phyloP scores from a whole-genome alignment of 179 eudicot species.

The Patellifolia procumbens region DNA sequence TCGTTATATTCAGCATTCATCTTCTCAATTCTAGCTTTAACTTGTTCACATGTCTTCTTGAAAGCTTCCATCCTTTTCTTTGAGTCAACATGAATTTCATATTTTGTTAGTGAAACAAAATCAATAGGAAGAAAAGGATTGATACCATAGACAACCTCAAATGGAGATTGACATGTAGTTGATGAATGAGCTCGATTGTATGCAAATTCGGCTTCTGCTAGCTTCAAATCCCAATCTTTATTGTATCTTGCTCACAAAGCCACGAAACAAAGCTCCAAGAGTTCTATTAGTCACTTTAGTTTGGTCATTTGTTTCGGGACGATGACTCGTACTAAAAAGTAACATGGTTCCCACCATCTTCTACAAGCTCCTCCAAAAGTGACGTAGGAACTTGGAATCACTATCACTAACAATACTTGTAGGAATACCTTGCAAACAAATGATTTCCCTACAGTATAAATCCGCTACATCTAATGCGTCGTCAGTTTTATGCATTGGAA shows the following conservation, averaged over 20 bases:
- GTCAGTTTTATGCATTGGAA: neutral
- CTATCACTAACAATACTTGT: neutral
- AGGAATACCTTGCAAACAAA: neutral
- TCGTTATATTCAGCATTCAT: neutral
- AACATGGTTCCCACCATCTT: neutral
- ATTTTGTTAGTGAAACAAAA: neutral
- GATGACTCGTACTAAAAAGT: neutral
- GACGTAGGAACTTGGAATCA: neutral
- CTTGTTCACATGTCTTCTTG: neutral
- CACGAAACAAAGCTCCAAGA: neutral
- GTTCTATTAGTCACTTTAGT: neutral
- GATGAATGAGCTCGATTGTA: neutral
- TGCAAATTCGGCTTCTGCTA: constrained; percentile 4
- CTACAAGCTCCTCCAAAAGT: neutral
- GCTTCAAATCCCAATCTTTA: neutral
- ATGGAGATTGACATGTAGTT: neutral
- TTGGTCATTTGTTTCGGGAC: neutral
- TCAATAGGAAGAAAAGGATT: neutral
- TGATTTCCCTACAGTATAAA: neutral
- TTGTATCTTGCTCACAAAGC: neutral
- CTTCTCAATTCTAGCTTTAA: neutral
- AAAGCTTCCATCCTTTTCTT: too few relatives aligned
- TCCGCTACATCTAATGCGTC: neutral
- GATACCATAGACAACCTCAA: neutral
- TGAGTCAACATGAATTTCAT: neutral